Evolutionary conservation across 176 grass and related monocot genomes (phyloP).

Genomic region (Dendrocalamus sinicus): DNA sequence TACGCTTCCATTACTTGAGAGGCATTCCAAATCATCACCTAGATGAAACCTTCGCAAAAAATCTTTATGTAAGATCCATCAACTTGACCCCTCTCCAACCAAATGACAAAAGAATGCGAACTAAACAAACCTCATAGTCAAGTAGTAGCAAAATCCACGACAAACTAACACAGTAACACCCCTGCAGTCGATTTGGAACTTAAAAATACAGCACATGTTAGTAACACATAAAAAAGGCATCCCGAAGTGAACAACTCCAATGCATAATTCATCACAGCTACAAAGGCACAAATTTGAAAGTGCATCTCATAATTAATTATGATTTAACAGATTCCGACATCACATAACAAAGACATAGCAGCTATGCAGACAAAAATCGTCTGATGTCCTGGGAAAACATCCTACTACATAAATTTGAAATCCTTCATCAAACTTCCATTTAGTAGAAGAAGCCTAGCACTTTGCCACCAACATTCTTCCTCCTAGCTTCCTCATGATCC

Average conservation of each 20-base stretch:
- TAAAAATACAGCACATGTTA: neutral
- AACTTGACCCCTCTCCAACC: neutral
- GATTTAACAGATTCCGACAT: constrained; percentile 3
- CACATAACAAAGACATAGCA: constrained; percentile 24
- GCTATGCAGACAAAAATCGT: constrained; percentile 23
- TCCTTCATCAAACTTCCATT: constrained; percentile 18
- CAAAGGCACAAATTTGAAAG: neutral
- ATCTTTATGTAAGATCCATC: neutral
- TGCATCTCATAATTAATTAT: constrained; percentile 30
- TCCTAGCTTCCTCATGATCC: constrained; percentile 79
- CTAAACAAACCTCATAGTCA: neutral
- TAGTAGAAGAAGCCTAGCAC: constrained; percentile 80
- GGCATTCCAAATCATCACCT: neutral
- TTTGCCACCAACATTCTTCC: constrained; percentile 79
- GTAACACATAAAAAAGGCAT: neutral
- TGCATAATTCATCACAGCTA: neutral
- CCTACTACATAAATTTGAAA: constrained; percentile 4
- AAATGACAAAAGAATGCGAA: neutral
- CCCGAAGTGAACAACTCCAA: neutral
- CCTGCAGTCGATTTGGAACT: neutral
- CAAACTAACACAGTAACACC: neutral
- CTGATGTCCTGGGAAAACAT: constrained; percentile 38
- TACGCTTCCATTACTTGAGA: neutral
- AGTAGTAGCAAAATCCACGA: neutral
- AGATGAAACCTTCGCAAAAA: neutral